Conservation (phyloP, 2,329 filamentous ascomycete genomes). For the Orbilia brochopaga region DNA sequence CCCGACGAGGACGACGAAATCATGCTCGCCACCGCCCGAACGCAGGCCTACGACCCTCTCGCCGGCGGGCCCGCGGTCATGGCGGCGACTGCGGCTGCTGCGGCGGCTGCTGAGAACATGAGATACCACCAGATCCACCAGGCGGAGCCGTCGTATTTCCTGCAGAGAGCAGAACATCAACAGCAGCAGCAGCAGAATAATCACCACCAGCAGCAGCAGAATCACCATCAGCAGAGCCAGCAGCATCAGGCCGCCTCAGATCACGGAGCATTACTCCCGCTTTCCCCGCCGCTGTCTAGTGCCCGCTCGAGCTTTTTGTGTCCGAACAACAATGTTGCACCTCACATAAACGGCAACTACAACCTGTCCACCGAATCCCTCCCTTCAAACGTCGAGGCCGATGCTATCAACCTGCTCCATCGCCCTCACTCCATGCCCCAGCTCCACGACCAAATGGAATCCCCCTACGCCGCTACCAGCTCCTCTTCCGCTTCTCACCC, state of each 20-base stretch:
- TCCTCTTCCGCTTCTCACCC: too few species aligned
- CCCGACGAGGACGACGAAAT: constrained; percentile 49
- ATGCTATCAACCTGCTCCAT: constrained; percentile 46
- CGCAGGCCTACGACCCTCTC: constrained; percentile 43
- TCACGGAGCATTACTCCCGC: constrained; percentile 50
- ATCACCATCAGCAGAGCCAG: too few species aligned
- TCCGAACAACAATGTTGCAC: constrained; percentile 50
- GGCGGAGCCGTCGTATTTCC: constrained; percentile 45
- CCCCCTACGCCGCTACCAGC: constrained; percentile 29
- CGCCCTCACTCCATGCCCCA: constrained; percentile 49
- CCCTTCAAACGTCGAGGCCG: constrained; percentile 47
- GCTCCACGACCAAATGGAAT: constrained; percentile 50
- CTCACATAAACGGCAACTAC: constrained; percentile 50
- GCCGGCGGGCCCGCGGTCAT: too few species aligned
- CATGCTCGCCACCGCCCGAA: constrained; percentile 49
- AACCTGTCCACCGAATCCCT: constrained; percentile 51
- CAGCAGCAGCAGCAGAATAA: too few species aligned
- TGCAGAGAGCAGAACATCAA: too few species aligned
- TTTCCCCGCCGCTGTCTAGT: constrained; percentile 51
- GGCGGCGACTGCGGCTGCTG: too few species aligned
- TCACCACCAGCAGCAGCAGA: too few species aligned
- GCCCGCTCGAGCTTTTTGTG: constrained; percentile 50
- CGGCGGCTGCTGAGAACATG: too few species aligned
- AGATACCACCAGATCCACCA: constrained; percentile 46
- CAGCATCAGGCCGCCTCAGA: constrained; percentile 43